A percentile compares a stretch with the other conserved stretches of the same genome.
Conservation (phyloP, 306 rosid species). For the Prunus salicina region DNA sequence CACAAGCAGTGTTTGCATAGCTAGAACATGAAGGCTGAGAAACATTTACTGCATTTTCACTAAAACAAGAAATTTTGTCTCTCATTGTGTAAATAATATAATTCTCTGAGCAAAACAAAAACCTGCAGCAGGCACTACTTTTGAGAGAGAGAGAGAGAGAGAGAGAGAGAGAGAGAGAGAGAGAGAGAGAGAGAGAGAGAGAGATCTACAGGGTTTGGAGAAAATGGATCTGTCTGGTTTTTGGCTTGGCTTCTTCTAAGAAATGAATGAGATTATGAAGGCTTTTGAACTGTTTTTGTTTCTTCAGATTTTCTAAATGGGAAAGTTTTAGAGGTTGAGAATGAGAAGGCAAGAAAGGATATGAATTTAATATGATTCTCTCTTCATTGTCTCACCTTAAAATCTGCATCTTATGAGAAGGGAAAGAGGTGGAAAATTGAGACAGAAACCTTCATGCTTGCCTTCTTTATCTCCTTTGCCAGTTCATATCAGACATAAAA, state of each 20-base stretch:
- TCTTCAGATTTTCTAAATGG: neutral
- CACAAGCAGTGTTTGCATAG: conserved; percentile 56
- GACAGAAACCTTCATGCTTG: conserved; percentile 31
- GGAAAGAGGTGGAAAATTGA: conserved; percentile 28
- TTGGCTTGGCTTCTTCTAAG: neutral
- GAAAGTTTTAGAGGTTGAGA: conserved; percentile 3
- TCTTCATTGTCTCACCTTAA: conserved; percentile 17
- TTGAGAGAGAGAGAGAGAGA: neutral
- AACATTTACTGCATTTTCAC: conserved; percentile 66
- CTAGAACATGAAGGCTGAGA: conserved; percentile 85
- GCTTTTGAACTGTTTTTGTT: neutral
- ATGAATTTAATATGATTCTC: neutral
- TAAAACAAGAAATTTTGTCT: conserved; percentile 74
- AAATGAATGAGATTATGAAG: too few relatives aligned
- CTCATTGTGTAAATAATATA: conserved; percentile 49
- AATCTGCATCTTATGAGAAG: conserved; percentile 26
- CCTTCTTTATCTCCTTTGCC: conserved; percentile 42
- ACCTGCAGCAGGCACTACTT: neutral
- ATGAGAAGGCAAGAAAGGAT: conserved; percentile 23
- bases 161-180: too few relatives aligned
- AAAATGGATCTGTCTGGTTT: conserved; percentile 10
- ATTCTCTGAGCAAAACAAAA: neutral
- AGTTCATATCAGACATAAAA: conserved; percentile 41
- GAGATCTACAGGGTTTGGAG: conserved; percentile 33
- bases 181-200: too few relatives aligned